Evolutionary conservation across 2,329 filamentous ascomycete species (phyloP), one percentile per base, ranked within the genome.

Genomic region (Alternaria incomplexa): DNA sequence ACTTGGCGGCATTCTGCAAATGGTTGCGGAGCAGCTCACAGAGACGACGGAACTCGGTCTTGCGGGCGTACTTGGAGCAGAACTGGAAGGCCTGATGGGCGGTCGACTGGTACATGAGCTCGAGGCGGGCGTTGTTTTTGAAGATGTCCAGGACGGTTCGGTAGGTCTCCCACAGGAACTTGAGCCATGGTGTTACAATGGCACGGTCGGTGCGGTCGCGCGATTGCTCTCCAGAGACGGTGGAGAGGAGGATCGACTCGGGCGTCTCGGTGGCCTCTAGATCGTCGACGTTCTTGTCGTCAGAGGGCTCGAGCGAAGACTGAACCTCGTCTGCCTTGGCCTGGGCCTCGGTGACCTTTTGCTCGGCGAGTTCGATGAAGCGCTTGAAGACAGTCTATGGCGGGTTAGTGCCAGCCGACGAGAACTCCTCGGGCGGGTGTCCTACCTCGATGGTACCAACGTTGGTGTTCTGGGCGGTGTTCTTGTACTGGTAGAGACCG

Each of bases 151-250:
- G 88, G 44, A 99, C 96, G 40, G 96, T 99, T 66, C 96, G 92
- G 85, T 99, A 99, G 15, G 96, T 97, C 86, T 99, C 96, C 96
- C 96, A 99, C 67, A 99, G 86, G 80, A 99, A 99, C 85, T 99
- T 99, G 77, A 99, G 89, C 96, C 96, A 99, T 63, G 96, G 96
- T 26, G 96, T 99, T 64, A 99, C 96, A 76, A 99, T 96, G 78
- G 96, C 96, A 76, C 96, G 91, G 85, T 99, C 96, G 74, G 96
- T 99, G 72, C 96, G 92, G 83, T 99, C 96, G 79, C 93, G 91
- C 64, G 95, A 97, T 83, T 98, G 95, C 85, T 99, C 96, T 69
- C 96, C 96, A 43, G 96, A 99, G 65, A 99, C 96, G 57, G 96
- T 99, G 68, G 96, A 96, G 50, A 99, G 90, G 65, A 99, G 90